Conservation (phyloP, 73 alveolate species). For the Tetrahymena thermophila region DNA sequence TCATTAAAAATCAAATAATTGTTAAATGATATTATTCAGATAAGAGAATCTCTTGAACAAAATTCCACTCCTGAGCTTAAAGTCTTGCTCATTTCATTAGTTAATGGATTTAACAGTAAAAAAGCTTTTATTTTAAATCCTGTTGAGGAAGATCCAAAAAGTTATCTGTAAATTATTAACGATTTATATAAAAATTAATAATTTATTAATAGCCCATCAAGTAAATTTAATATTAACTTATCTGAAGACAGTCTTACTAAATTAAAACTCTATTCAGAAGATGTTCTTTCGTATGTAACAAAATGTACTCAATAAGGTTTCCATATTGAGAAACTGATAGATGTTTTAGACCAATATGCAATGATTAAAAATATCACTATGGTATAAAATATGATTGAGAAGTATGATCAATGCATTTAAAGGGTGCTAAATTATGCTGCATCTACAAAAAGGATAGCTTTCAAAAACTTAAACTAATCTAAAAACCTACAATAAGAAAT, state of each 20-base stretch:
- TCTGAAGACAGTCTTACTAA: neutral
- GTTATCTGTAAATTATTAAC: too few species aligned
- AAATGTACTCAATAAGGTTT: neutral
- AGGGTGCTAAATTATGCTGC: too few species aligned
- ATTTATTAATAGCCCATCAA: neutral
- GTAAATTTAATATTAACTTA: too few species aligned
- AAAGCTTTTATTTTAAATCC: neutral
- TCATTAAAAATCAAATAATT: too few species aligned
- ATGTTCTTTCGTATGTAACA: too few species aligned
- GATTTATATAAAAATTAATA: too few species aligned
- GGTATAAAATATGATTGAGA: neutral
- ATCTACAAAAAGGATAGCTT: neutral
- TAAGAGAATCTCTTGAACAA: neutral
- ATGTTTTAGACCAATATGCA: neutral
- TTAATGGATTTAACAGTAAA: neutral
- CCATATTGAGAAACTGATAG: neutral
- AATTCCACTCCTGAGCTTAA: neutral
- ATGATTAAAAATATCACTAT: too few species aligned
- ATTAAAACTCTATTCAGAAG: neutral
- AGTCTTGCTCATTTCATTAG: too few species aligned
- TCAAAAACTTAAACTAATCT: neutral
- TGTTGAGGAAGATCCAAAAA: neutral
- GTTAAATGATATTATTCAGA: neutral
- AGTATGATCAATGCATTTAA: too few species aligned
- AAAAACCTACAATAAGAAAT: neutral